Conservation (phyloP, 1,139 yeast genomes). For the Blastobotrys capitulatus region DNA sequence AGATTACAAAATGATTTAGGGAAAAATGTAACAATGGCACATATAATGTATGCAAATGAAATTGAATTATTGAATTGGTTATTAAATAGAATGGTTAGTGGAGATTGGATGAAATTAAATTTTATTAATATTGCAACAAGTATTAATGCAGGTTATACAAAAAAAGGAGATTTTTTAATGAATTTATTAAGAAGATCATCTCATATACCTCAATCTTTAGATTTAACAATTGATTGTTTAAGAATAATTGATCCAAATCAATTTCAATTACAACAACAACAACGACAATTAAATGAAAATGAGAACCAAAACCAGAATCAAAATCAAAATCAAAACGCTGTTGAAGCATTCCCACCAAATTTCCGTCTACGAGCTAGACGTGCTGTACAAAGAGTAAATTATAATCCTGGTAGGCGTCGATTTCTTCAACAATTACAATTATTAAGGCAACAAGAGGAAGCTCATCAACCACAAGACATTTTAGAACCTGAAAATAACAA, state of each 20-base stretch:
- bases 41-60: not conserved
- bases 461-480: no score
- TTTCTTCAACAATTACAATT: no score
- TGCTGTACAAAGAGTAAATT: no score
- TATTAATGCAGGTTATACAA: not conserved
- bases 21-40: not conserved
- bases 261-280: not conserved
- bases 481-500: no score
- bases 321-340: no score
- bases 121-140: not conserved
- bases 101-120: not conserved
- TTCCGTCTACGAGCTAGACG: no score
- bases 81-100: not conserved
- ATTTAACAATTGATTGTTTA: not conserved
- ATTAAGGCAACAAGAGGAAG: no score
- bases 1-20: not conserved
- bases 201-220: not conserved
- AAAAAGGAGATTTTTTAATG: not conserved
- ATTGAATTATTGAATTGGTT: conserved; percentile 1
- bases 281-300: not conserved
- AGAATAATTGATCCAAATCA: not conserved
- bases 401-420: no score
- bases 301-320: no score
- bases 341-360: no score
- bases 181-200: not conserved